Percentiles rank a stretch among this genome's conserved stretches.
Conservation (phyloP, 2,329 filamentous ascomycete genomes). For the Bipolaris sorokiniana region DNA sequence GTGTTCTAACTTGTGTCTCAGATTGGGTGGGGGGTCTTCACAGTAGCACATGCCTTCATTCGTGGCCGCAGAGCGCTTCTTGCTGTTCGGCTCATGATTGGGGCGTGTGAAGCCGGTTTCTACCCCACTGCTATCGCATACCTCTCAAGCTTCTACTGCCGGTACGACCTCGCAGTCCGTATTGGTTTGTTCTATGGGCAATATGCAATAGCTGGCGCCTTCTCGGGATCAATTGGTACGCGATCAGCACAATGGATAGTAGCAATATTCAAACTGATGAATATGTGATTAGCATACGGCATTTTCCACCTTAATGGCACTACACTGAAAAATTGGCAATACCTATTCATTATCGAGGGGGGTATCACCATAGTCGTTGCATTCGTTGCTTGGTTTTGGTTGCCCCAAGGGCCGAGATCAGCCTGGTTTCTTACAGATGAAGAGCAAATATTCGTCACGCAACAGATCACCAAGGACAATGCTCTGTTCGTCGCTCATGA, state of each 20-base stretch:
- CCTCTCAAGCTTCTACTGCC: constrained; percentile 57
- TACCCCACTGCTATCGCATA: constrained; percentile 62
- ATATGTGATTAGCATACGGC: constrained; percentile 37
- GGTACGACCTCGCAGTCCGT: constrained; percentile 52
- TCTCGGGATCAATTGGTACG: constrained; percentile 49
- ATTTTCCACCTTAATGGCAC: constrained; percentile 56
- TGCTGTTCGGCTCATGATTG: constrained; percentile 39
- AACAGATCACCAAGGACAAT: constrained; percentile 28
- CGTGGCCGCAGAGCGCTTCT: constrained; percentile 26
- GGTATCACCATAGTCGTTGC: constrained; percentile 41
- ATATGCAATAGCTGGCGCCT: constrained; percentile 51
- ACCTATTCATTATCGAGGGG: constrained; percentile 54
- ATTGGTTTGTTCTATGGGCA: constrained; percentile 54
- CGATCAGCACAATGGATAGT: neutral
- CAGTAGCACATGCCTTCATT: constrained; percentile 33
- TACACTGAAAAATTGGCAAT: constrained; percentile 55
- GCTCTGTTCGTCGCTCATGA: constrained; percentile 3
- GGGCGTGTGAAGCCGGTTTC: constrained; percentile 60
- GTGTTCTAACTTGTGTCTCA: constrained; percentile 10
- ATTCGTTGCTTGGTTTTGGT: constrained; percentile 36
- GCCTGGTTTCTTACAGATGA: constrained; percentile 49
- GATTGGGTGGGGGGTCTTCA: constrained; percentile 34
- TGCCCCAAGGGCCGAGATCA: constrained; percentile 34
- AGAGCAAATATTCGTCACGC: constrained; percentile 22
- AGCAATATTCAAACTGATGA: constrained; percentile 5